phyloP scores from a whole-genome alignment of 345 rosid species.

The Eucalyptus curtisii region DNA sequence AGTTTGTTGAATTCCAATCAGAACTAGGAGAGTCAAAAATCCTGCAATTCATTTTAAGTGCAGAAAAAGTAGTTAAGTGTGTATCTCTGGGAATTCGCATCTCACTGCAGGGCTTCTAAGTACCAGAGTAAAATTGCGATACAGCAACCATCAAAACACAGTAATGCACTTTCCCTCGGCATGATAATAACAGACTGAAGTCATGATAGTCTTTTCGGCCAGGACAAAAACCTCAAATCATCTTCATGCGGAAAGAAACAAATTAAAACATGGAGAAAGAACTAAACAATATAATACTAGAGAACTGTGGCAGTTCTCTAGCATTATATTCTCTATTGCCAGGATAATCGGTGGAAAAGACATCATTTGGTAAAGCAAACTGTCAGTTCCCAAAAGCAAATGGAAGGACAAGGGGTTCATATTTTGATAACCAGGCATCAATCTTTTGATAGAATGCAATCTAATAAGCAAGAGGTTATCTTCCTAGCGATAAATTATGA shows the following conservation, averaged over 20 bases:
- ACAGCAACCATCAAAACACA: neutral
- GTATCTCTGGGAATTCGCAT: neutral
- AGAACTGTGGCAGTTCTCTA: neutral
- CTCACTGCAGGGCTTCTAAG: neutral
- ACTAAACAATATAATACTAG: neutral
- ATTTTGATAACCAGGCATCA: neutral
- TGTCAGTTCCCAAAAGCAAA: neutral
- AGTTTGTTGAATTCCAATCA: constrained; percentile 45
- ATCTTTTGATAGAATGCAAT: neutral
- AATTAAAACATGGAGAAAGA: neutral
- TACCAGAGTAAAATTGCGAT: neutral
- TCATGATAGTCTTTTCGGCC: neutral
- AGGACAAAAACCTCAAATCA: neutral
- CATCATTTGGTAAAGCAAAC: neutral
- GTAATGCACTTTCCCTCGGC: neutral
- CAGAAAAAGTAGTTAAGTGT: neutral
- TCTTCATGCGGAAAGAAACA: neutral
- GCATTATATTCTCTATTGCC: neutral
- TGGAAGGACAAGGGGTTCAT: neutral
- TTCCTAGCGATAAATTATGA: neutral
- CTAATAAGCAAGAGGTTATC: neutral
- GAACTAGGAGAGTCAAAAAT: constrained; percentile 60
- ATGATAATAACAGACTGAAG: neutral
- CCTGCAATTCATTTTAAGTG: constrained; percentile 15
- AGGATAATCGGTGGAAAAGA: neutral